phyloP scores from a whole-genome alignment of 495 filamentous ascomycete genomes.

The Gamarada debralockiae region DNA sequence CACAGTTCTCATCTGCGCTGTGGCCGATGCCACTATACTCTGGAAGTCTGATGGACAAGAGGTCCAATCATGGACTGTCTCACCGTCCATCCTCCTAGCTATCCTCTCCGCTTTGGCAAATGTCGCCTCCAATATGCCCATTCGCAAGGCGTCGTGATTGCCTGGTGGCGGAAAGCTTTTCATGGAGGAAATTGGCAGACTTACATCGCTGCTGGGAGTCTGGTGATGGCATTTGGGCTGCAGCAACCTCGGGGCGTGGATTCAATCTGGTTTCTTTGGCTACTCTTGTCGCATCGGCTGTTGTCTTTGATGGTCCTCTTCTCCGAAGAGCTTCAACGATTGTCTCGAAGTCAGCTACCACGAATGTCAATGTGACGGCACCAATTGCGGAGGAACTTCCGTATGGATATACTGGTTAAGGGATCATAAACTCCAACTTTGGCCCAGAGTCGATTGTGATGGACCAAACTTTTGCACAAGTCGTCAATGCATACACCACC shows the following conservation, averaged over 20 bases:
- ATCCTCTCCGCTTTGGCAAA: background rate
- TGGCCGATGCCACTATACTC: background rate
- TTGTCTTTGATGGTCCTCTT: slow-evolving; percentile 1
- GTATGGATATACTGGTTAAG: background rate
- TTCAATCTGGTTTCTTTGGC: background rate
- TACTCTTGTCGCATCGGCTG: background rate
- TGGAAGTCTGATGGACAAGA: background rate
- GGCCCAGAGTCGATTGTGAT: background rate
- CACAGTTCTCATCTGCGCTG: background rate
- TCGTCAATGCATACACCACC: background rate
- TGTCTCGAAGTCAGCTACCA: background rate
- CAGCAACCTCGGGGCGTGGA: background rate
- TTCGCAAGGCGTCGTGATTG: background rate
- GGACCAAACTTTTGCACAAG: background rate
- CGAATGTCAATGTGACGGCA: background rate
- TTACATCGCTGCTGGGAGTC: slow-evolving; percentile 1
- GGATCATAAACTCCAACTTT: background rate
- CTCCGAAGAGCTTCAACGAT: background rate
- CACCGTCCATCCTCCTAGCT: background rate
- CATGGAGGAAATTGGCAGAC: background rate
- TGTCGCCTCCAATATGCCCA: background rate
- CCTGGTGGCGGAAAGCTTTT: background rate
- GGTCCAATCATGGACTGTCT: background rate
- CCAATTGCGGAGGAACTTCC: background rate
- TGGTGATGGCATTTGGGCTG: background rate